These are phyloP conservation scores for Backusella australiensis DNA, from an alignment of 192 early-diverging fungal species.

Conservation along the genomic window DNA sequence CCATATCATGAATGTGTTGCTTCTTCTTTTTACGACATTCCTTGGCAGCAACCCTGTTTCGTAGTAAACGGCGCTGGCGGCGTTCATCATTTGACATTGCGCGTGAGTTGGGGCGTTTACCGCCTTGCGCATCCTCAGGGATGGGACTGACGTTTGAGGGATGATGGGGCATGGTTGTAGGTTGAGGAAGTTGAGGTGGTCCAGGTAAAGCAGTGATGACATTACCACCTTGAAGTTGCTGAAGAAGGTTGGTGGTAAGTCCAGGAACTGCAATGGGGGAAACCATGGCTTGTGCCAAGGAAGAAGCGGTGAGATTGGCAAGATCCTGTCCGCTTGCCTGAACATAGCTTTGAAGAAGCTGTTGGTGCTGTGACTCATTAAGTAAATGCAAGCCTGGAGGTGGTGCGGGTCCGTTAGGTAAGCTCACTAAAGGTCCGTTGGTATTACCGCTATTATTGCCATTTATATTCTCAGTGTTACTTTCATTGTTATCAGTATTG, in stretches of 20 bases:
- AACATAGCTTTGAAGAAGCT: conserved; percentile 30
- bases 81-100: conserved; percentile 68
- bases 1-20: conserved; percentile 70
- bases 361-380: conserved; percentile 27
- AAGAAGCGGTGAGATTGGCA: conserved; percentile 30
- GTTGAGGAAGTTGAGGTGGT: conserved; percentile 20
- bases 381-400: conserved; percentile 14
- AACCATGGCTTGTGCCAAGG: conserved; percentile 37
- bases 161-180: not conserved
- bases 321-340: conserved; percentile 33
- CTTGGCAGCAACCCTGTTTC: conserved; percentile 80
- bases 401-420: conserved; percentile 1
- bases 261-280: conserved; percentile 33
- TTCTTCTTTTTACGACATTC: conserved; percentile 87
- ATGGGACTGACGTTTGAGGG: conserved; percentile 7
- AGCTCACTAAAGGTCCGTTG: not conserved
- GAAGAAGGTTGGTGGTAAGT: conserved; percentile 20
- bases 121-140: conserved; percentile 10
- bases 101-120: conserved; percentile 18
- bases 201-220: conserved; percentile 35
- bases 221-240: conserved; percentile 29
- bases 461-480: not conserved
- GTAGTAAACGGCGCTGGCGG: conserved; percentile 68
- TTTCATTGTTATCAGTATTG: not conserved
- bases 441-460: not conserved